Base-by-base conservation (phyloP, 2,329 filamentous ascomycete genomes). In the Venturia oleaginea region DNA sequence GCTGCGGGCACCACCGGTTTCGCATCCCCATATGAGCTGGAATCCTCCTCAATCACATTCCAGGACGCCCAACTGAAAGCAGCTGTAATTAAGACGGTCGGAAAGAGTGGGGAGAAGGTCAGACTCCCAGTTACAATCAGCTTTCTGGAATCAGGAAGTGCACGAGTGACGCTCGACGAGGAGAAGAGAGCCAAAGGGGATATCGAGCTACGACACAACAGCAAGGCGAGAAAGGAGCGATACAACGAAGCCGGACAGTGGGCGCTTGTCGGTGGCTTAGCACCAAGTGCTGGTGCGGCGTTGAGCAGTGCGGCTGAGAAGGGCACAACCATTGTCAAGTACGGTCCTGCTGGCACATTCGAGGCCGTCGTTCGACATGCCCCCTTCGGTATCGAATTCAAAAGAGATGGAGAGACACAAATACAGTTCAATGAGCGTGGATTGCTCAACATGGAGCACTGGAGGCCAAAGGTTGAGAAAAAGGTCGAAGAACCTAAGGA, bases 241-340 rank as follows among this genome's bases (percentile, higher is more conserved):
- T 99, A 97, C 76, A 95, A 97, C 70, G 94, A 97, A 76, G 89
- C 88, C 17, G 89, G 89, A 68, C 85, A 90, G 68, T 96, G 91
- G 88, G 86, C 88, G 27, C 83, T 99, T 67, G 90, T 96, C 55
- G 93, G 92, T 64, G 91, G 91, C 1, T 78, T 93, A 62, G 83
- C 86, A 54, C 75, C 88, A 54, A 91, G 92, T 76, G 86, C 84
- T 71, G 82, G 84, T 63, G 90, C 91, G 57, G 85, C 87, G 66
- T 76, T 93, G 66, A 83, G 82, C 62, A 81, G 84, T 59, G 84
- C 90, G 70, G 83, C 86, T 62, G 83, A 87, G 72, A 40, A 82
- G 30, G 86, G 88, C 66, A 85, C 87, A 68, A 92, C 88, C 66
- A 83, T 78, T 67, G 81, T 97, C 68, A 81, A 87, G 68, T 97